Base-by-base conservation (phyloP, 1,139 yeast genomes). In the Taphrina flavorubra region DNA sequence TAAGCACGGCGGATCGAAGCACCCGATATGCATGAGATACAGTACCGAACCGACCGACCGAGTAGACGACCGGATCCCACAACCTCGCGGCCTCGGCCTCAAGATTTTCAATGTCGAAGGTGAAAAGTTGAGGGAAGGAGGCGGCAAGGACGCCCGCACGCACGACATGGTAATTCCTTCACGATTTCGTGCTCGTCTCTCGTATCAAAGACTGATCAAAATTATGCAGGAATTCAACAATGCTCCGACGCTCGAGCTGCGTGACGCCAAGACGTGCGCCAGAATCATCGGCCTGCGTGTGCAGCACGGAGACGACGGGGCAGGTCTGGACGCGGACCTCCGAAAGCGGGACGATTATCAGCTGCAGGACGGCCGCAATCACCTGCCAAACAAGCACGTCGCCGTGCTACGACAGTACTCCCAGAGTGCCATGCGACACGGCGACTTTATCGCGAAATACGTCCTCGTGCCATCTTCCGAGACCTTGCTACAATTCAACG, bases 171-270 rank as follows among this genome's bases (percentile, higher is more conserved):
- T 44, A 44, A 44, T 7, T n/a, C 5, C 18, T 10, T 39, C 42
- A 14, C 14, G 42, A 39, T 14, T 39, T 10, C 42, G 42, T 39
- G 14, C 42, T 11, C 14, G 14, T 10, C 42, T 39, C 6, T 11
- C 42, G 42, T 11, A 14, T 39, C 31, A 25, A 25, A 25, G 31
- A 25, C 42, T 39, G 42, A 14, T 39, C 14, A 51, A 51, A 18
- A 2, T n/a, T 6, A 34, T 11, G 31, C 25, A 53, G 58, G 40
- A 31, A 37, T 56, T 56, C 49, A 56, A 56, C 49, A 56, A 56
- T 56, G 60, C 60, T n/a, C 60, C 60, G 36, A 36, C 40, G 16
- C 49, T 56, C 10, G 60, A 56, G 36, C 49, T 56, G 7, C 60
- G 60, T n/a, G 40, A 56, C 36, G 60, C 40, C 49, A 36, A 56